Conservation (phyloP, 768 basidiomycete species). For the Kondoa subrosea region DNA sequence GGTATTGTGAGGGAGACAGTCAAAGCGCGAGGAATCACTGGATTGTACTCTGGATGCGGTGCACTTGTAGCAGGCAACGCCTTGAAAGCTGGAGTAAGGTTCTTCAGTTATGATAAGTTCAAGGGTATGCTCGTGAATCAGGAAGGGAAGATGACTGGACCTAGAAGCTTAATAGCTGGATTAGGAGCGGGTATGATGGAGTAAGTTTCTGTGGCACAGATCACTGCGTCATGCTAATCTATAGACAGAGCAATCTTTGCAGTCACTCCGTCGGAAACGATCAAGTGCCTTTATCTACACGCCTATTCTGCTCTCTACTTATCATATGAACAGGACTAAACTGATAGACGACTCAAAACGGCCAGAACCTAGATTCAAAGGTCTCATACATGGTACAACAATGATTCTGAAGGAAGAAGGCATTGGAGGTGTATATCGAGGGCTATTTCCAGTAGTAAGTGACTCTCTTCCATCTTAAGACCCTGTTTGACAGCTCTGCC, state of each 20-base stretch:
- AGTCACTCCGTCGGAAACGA: constrained; percentile 93
- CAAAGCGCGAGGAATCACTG: constrained; percentile 53
- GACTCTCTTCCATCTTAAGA: not conserved
- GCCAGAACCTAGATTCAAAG: constrained; percentile 65
- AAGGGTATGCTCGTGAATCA: constrained; percentile 65
- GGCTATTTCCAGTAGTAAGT: constrained; percentile 80
- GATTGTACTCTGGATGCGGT: constrained; percentile 59
- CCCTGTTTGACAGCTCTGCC: not conserved
- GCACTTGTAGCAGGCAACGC: constrained; percentile 85
- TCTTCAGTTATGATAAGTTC: constrained; percentile 85
- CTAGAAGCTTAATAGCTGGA: constrained; percentile 52
- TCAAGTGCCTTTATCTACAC: no score
- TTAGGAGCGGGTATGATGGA: constrained; percentile 70
- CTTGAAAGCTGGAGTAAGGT: constrained; percentile 85
- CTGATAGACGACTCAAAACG: constrained; percentile 85
- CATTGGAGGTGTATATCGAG: constrained; percentile 55
- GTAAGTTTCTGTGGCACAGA: not conserved
- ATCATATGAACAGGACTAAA: constrained; percentile 54
- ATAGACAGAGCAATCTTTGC: constrained; percentile 51
- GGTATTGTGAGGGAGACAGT: constrained; percentile 59
- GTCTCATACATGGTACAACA: constrained; percentile 65
- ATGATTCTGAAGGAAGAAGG: constrained; percentile 75
- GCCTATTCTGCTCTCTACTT: constrained; percentile 1
- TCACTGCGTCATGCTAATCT: not conserved
- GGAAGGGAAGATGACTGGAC: constrained; percentile 77